Evolutionary conservation across 306 rosid species (phyloP), one percentile per base, ranked within the genome.

Genomic region (Prunus padus): DNA sequence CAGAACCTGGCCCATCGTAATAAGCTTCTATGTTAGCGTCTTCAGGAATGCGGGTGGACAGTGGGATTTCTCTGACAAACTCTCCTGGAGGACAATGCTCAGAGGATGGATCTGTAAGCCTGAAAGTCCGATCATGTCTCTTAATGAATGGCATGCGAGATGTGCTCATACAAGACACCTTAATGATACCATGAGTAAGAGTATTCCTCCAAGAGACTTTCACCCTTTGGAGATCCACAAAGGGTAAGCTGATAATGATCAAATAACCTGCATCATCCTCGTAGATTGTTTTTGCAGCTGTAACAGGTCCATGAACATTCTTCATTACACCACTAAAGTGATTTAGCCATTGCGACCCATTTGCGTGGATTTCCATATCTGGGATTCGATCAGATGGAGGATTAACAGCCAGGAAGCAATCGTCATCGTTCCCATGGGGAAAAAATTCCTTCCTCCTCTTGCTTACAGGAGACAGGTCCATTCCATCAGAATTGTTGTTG

Each of bases 61-160:
- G 96, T 3, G 88, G 87, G 60, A 94, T 91, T 85, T 94, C 98
- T 3, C 98, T 85, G 40, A 94, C 92, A 23, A 94, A 94, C 74
- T 91, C 96, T 12, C 98, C 98, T 0, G 95, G 97, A 46, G 96
- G 97, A 63, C 98, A 94, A 82, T 94, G 98, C 83, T 94, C 98
- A 3, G 97, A 83, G 13, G 89, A 80, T 15, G 92, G 81, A 79
- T 91, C 97, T 11, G 92, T 77, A 74, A 94, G 96, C 90, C 86
- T 87, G 89, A 94, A 94, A 69, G 93, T 90, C 77, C 93, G 84
- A 64, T 91, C 94, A 15, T 69, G 90, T 80, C 98, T 87, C 87
- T 91, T 89, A 73, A 94, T 83, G 75, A 84, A 87, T 19, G 92
- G 96, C 77, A 79, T 76, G 28, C 98, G 83, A 51, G 97, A 89